Evolutionary conservation across 2,329 filamentous ascomycete genomes (phyloP).

Genomic region (Fusarium sp.): DNA sequence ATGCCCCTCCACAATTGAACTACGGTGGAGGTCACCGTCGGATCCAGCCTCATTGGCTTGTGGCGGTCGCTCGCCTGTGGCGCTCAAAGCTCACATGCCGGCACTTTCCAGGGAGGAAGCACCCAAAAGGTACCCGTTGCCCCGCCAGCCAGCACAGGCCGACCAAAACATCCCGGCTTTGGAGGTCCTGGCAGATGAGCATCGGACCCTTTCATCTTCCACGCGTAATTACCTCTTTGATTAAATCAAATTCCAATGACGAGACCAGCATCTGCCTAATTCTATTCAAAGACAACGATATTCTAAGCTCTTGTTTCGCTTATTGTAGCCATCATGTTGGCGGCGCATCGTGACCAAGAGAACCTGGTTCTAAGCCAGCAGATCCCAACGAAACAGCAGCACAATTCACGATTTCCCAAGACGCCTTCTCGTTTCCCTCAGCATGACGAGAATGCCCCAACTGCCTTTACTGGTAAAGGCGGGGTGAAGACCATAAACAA

Average conservation of each 20-base stretch:
- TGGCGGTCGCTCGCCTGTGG: constrained; percentile 45
- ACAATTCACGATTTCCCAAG: constrained; percentile 81
- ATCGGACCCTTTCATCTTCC: constrained; percentile 29
- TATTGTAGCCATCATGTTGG: constrained; percentile 69
- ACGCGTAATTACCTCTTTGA: constrained; percentile 37
- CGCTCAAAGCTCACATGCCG: constrained; percentile 32
- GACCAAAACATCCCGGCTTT: constrained; percentile 40
- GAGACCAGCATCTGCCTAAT: constrained; percentile 25
- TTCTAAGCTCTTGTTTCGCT: constrained; percentile 20
- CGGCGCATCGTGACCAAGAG: constrained; percentile 85
- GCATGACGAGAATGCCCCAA: constrained; percentile 83
- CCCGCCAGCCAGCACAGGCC: constrained; percentile 44
- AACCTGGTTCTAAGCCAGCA: constrained; percentile 84
- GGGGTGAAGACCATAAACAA: constrained; percentile 64
- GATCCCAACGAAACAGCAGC: constrained; percentile 78
- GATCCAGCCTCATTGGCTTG: constrained; percentile 47
- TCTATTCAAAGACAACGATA: constrained; percentile 16
- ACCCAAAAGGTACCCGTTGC: constrained; percentile 43
- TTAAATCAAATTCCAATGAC: constrained; percentile 25
- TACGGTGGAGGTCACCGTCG: constrained; percentile 40
- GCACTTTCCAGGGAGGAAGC: constrained; percentile 24
- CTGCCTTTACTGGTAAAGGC: constrained; percentile 57
- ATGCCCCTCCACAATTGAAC: constrained; percentile 53
- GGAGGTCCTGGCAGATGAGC: constrained; percentile 13
- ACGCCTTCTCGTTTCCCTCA: constrained; percentile 82